A percentile compares a stretch with the other conserved stretches of the same genome.
Conservation (phyloP, 2,329 filamentous ascomycete species). For the Leptodontidium sp. region DNA sequence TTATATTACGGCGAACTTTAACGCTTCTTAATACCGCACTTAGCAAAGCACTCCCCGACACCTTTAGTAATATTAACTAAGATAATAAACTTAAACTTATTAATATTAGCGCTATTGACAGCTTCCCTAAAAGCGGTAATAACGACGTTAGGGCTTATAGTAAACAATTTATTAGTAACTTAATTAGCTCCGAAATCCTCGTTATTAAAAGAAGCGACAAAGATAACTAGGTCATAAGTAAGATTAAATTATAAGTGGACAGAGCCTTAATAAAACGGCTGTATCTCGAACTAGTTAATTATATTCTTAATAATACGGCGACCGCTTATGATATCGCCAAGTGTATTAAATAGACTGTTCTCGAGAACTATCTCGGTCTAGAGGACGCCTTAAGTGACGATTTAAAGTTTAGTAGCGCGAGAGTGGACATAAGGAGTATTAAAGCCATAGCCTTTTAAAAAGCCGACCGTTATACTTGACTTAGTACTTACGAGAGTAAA, state of each 20-base stretch:
- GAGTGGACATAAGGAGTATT: slow-evolving; percentile 66
- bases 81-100: slow-evolving; percentile 53
- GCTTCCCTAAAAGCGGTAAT: slow-evolving; percentile 56
- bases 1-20: slow-evolving; percentile 1
- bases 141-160: slow-evolving; percentile 48
- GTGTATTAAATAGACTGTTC: slow-evolving; percentile 53
- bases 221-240: slow-evolving; percentile 57
- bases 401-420: slow-evolving; percentile 42
- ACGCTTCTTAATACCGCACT: slow-evolving; percentile 48
- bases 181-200: slow-evolving; percentile 63
- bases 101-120: slow-evolving; percentile 57
- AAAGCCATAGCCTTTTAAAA: slow-evolving; percentile 61
- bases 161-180: slow-evolving; percentile 54
- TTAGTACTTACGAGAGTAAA: slow-evolving; percentile 62
- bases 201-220: slow-evolving; percentile 57
- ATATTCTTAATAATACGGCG: slow-evolving; percentile 52
- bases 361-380: slow-evolving; percentile 61
- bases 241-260: slow-evolving; percentile 66
- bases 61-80: slow-evolving; percentile 61
- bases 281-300: slow-evolving; percentile 40
- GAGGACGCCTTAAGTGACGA: slow-evolving; percentile 58
- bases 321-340: slow-evolving; percentile 45
- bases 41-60: slow-evolving; percentile 60
- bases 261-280: no score
- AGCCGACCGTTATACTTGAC: slow-evolving; percentile 59